Conservation (phyloP, 345 rosid genomes). For the Populus pruinosa region DNA sequence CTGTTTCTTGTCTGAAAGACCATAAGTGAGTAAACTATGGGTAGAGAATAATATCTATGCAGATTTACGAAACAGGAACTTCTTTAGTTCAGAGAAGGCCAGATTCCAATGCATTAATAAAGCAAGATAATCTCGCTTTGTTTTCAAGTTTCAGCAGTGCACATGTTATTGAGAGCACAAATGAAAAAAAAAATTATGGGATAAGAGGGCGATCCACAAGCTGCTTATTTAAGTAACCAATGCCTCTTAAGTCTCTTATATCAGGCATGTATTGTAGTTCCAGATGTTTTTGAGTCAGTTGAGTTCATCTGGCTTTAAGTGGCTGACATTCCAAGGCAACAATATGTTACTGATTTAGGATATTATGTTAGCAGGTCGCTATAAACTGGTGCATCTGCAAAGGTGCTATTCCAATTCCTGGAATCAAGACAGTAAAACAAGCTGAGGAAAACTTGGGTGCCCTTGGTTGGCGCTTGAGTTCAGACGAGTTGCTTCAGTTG, state of each 20-base stretch:
- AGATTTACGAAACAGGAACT: background rate
- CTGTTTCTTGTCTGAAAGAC: too few relatives aligned
- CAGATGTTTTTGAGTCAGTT: background rate
- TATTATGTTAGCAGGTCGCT: conserved; percentile 50
- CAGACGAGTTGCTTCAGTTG: conserved; percentile 64
- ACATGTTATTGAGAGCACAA: too few relatives aligned
- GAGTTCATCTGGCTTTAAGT: background rate
- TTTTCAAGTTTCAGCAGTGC: too few relatives aligned
- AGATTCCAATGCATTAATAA: background rate
- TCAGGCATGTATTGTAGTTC: too few relatives aligned
- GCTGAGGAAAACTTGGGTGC: conserved; percentile 87
- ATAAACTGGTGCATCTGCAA: conserved; percentile 92
- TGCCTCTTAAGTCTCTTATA: too few relatives aligned
- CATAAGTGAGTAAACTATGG: too few relatives aligned
- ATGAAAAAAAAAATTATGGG: too few relatives aligned
- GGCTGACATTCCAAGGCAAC: background rate
- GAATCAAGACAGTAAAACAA: conserved; percentile 68
- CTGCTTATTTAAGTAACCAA: too few relatives aligned
- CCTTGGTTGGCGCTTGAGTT: conserved; percentile 66
- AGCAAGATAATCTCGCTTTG: background rate
- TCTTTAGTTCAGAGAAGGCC: background rate
- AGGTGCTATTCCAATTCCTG: conserved; percentile 86
- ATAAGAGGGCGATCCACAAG: too few relatives aligned
- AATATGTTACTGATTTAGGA: background rate
- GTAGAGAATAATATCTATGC: background rate